Evolutionary conservation across 164 flowering plant species (phyloP).

Genomic region (Pachysandra terminalis): DNA sequence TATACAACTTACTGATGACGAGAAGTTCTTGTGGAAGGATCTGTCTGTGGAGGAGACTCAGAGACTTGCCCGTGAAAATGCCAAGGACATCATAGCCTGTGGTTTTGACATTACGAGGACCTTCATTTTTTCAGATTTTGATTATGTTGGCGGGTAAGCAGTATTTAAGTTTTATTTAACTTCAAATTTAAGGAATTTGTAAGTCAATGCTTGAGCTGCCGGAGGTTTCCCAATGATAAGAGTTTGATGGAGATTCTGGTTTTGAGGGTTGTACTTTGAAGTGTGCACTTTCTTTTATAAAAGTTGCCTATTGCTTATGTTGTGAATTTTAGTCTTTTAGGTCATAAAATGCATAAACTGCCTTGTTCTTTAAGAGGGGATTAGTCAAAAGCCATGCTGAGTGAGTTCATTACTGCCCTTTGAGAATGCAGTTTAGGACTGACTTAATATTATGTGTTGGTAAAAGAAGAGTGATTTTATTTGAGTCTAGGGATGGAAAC

Average conservation of each 20-base stretch:
- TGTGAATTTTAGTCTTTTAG: background rate
- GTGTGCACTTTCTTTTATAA: background rate
- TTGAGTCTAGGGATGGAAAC: too few species aligned
- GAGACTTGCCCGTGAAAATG: constrained; percentile 93
- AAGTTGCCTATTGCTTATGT: background rate
- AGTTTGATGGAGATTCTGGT: background rate
- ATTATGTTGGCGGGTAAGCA: constrained; percentile 90
- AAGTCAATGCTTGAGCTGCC: background rate
- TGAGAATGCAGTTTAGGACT: background rate
- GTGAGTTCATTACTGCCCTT: background rate
- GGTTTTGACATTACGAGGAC: constrained; percentile 90
- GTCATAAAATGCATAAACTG: background rate
- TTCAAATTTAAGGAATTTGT: constrained; percentile 29
- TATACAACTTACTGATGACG: constrained; percentile 96
- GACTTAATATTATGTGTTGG: too few species aligned
- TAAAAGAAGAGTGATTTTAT: too few species aligned
- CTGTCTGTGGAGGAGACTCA: constrained; percentile 84
- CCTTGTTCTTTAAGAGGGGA: background rate
- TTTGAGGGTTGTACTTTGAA: background rate
- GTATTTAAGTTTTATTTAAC: background rate
- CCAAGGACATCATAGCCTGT: constrained; percentile 97
- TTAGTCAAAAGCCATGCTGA: background rate
- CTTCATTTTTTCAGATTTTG: constrained; percentile 91
- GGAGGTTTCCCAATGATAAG: background rate
- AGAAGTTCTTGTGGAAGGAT: constrained; percentile 95